These are phyloP conservation scores for Microbotryomycetes sp. DNA, from an alignment of 1,284 basidiomycete species.

Conservation along the genomic window DNA sequence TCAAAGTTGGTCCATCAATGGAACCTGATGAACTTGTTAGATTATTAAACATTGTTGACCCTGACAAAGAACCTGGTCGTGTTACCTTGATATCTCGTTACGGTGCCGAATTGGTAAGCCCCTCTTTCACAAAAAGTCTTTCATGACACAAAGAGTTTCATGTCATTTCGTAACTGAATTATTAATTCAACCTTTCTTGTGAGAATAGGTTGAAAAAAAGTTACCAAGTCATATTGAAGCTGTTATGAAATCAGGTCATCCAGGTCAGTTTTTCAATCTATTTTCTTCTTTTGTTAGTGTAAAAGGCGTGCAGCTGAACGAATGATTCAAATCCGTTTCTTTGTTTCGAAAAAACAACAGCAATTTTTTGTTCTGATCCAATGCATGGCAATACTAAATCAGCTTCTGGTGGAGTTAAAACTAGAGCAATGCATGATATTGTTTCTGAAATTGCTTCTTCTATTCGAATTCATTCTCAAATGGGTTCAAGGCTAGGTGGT, in stretches of 20 bases:
- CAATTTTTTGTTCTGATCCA: conserved; percentile 92
- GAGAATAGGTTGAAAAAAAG: conserved; percentile 59
- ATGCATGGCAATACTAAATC: conserved; percentile 86
- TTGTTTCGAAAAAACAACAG: conserved; percentile 41
- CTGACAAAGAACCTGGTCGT: conserved; percentile 69
- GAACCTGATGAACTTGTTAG: conserved; percentile 67
- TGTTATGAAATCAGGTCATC: conserved; percentile 69
- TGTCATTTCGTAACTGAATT: no score
- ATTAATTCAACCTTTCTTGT: no score
- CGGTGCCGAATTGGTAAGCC: conserved; percentile 69
- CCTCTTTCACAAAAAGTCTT: not conserved
- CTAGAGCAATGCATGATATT: conserved; percentile 84
- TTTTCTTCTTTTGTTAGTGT: not conserved
- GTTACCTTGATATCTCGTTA: conserved; percentile 91
- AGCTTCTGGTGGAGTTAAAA: conserved; percentile 60
- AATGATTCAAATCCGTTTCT: not conserved
- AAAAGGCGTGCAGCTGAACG: not conserved
- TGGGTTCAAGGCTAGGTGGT: conserved; percentile 74
- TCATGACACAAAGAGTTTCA: not conserved
- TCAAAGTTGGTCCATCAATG: conserved; percentile 93
- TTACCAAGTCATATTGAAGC: conserved; percentile 77
- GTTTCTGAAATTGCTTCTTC: conserved; percentile 78
- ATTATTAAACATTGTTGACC: conserved; percentile 79
- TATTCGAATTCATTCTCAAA: conserved; percentile 68
- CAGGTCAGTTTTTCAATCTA: conserved; percentile 42